These are phyloP conservation scores for Amanita polypyramis DNA, from an alignment of 768 basidiomycete species.

Conservation along the genomic window DNA sequence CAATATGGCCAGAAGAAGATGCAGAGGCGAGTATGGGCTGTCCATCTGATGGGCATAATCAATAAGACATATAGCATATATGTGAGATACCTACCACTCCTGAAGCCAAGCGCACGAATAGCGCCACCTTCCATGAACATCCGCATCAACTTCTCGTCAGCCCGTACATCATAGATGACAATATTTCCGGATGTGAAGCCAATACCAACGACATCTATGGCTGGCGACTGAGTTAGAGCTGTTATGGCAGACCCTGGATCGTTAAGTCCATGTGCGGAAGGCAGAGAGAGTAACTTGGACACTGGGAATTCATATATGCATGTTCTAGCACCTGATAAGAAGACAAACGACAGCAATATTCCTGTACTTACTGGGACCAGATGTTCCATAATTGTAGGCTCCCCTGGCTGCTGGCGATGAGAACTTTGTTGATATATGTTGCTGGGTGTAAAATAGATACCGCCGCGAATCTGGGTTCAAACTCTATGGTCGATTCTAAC, in stretches of 20 bases:
- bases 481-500: conserved; percentile 58
- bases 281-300: conserved; percentile 37
- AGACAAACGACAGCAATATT: neutral
- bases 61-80: neutral
- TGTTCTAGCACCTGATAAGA: conserved; percentile 34
- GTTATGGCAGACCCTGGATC: conserved; percentile 47
- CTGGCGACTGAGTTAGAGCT: conserved; percentile 80
- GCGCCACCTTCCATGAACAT: conserved; percentile 88
- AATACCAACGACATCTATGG: conserved; percentile 92
- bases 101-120: conserved; percentile 69
- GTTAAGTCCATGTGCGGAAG: conserved; percentile 16
- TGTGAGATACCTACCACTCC: conserved; percentile 49
- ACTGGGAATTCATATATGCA: conserved; percentile 74
- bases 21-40: conserved; percentile 83
- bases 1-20: conserved; percentile 80
- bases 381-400: conserved; percentile 91
- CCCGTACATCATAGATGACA: conserved; percentile 80
- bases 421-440: conserved; percentile 93
- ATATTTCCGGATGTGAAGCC: conserved; percentile 85
- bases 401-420: conserved; percentile 77
- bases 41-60: conserved; percentile 44
- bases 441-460: conserved; percentile 82
- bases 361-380: conserved; percentile 51
- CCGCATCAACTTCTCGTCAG: conserved; percentile 80
- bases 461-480: conserved; percentile 82